Base-by-base conservation (phyloP, 1,284 basidiomycete genomes). In the Trametes versicolor region DNA sequence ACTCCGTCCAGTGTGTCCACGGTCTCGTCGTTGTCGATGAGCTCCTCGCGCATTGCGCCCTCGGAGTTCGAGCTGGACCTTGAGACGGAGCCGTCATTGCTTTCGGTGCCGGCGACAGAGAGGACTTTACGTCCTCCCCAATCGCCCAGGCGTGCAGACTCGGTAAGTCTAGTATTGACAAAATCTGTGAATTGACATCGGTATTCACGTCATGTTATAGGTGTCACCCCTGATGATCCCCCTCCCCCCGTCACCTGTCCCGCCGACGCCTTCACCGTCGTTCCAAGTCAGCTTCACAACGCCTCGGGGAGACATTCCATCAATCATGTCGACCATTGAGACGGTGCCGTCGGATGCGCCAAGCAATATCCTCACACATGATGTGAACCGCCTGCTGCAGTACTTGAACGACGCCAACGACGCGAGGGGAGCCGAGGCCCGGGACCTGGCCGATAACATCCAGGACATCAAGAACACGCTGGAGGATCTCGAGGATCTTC, bases 351-450 rank as follows among this genome's bases (percentile, higher is more conserved):
- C 81, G 4, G 75, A 78, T 23, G 72, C 70, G 13, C 69, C 73
- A 67, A 80, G 76, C 71, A 83, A 75, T 74, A 85, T 82, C 63
- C 74, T 90, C 55, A 85, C 83, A 4, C 81, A 85, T n/a, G 91
- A 93, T 70, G 82, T 94, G 27, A 87, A 89, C 68, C 80, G 85
- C 9, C 75, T 94, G 13, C 81, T 89, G 27, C 85, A 90, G 12
- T 86, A 89, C 64, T 75, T 94, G n/a, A 83, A 87, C 34, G 82
- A 85, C 10, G 79, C 89, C 39, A 86, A 92, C 70, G 80, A 82
- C 41, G 77, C 80, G 19, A 78, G 89, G 60, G 87, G 85, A 0
- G 80, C 83, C 1, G 91, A 94, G 68, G 85, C 82, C 52, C 78
- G 83, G 43, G 88, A 89, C 19, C 74, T 93, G 25, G 81, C 84